phyloP scores from a whole-genome alignment of 2,329 filamentous ascomycete species.

The Colletotrichum kahawae region DNA sequence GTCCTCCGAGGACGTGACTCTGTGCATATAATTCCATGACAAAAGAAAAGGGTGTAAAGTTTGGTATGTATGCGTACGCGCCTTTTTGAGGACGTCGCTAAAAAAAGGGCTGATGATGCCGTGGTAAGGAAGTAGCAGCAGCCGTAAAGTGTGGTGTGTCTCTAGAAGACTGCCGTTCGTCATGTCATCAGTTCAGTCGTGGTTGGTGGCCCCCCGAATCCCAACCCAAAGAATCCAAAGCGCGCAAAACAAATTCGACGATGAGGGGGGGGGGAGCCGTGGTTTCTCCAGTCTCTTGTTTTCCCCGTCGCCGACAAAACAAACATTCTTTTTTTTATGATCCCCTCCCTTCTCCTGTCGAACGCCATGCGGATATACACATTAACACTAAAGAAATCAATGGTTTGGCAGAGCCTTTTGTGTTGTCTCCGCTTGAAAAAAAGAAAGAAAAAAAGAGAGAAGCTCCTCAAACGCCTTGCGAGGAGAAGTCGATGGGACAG shows the following conservation, averaged over 20 bases:
- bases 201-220: constrained; percentile 15
- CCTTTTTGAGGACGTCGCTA: neutral
- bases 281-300: constrained; percentile 6
- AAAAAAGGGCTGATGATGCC: neutral
- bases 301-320: neutral
- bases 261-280: constrained; percentile 6
- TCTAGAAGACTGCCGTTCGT: neutral
- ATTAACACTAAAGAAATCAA: constrained; percentile 18
- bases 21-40: neutral
- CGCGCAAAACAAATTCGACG: neutral
- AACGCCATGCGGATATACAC: constrained; percentile 24
- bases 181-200: constrained; percentile 4
- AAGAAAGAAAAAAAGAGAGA: neutral
- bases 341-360: neutral
- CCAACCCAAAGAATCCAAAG: constrained; percentile 22
- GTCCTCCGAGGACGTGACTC: neutral
- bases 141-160: neutral
- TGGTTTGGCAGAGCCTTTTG: neutral
- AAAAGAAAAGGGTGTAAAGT: constrained; percentile 17
- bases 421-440: neutral
- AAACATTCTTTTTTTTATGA: constrained; percentile 16
- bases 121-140: neutral
- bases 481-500: constrained; percentile 13
- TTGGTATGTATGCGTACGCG: neutral
- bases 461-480: constrained; percentile 19